Evolutionary conservation across 805 yeast genomes (phyloP).

Genomic region (Candida krabiensis): DNA sequence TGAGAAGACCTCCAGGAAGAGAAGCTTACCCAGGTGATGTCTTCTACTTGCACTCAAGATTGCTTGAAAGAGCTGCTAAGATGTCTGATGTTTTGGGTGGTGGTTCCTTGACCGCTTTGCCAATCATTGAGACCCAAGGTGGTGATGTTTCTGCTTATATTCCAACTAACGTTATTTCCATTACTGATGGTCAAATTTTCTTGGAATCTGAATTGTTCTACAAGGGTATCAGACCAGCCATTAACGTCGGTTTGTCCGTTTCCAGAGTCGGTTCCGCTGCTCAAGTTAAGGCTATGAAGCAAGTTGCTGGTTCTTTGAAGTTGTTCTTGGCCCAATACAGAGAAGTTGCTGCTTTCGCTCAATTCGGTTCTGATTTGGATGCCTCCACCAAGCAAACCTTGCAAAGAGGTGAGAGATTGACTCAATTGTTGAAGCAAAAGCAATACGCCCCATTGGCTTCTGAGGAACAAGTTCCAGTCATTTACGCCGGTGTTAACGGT

Average conservation of each 20-base stretch:
- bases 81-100: slow-evolving; percentile 86
- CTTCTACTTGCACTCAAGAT: slow-evolving; percentile 92
- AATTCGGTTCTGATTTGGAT: slow-evolving; percentile 99
- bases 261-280: slow-evolving; percentile 99
- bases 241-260: slow-evolving; percentile 99
- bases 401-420: slow-evolving; percentile 99
- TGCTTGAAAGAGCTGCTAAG: slow-evolving; percentile 97
- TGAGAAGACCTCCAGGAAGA: slow-evolving; percentile 97
- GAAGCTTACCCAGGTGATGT: slow-evolving; percentile 98
- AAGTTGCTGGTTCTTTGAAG: slow-evolving; percentile 99
- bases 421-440: slow-evolving; percentile 97
- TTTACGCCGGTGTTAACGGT: slow-evolving; percentile 99
- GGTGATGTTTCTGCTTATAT: slow-evolving; percentile 98
- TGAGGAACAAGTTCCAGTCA: slow-evolving; percentile 98
- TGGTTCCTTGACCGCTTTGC: slow-evolving; percentile 95
- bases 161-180: slow-evolving; percentile 97
- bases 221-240: slow-evolving; percentile 99
- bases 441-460: slow-evolving; percentile 97
- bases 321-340: slow-evolving; percentile 99
- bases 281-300: slow-evolving; percentile 99
- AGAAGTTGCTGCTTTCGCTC: slow-evolving; percentile 99
- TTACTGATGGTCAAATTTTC: slow-evolving; percentile 97
- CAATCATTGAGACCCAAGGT: slow-evolving; percentile 97
- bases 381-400: slow-evolving; percentile 99
- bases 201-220: slow-evolving; percentile 99